Conservation (phyloP, 768 basidiomycete genomes). For the Daedaleopsis sinensis region DNA sequence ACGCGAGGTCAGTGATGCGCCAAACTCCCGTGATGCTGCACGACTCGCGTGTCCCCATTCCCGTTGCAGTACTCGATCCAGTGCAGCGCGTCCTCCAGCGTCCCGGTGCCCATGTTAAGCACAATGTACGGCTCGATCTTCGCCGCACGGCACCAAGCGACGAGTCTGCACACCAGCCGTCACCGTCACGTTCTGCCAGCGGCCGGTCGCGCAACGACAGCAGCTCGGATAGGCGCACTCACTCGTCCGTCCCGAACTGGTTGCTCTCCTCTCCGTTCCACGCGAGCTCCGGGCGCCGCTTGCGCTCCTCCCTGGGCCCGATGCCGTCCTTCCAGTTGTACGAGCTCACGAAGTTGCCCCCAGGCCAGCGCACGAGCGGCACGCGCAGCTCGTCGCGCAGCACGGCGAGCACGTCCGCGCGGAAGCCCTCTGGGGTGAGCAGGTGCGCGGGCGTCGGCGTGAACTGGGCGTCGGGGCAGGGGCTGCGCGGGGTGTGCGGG, state of each 20-base stretch:
- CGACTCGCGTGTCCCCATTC: constrained; percentile 36
- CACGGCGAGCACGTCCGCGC: constrained; percentile 26
- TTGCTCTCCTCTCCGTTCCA: constrained; percentile 65
- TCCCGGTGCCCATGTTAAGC: constrained; percentile 67
- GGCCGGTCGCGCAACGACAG: neutral
- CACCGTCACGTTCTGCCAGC: neutral
- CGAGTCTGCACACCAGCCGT: constrained; percentile 43
- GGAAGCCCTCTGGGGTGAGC: constrained; percentile 27
- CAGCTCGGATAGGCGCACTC: neutral
- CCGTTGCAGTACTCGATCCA: constrained; percentile 71
- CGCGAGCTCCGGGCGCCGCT: constrained; percentile 59
- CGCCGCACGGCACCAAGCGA: constrained; percentile 53
- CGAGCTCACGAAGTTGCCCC: constrained; percentile 30
- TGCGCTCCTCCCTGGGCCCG: constrained; percentile 51
- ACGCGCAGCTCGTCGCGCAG: constrained; percentile 25
- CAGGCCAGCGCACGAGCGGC: constrained; percentile 28
- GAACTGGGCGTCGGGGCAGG: constrained; percentile 27
- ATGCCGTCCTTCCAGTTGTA: constrained; percentile 49
- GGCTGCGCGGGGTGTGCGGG: constrained; percentile 26
- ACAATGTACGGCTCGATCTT: constrained; percentile 62
- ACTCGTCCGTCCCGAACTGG: constrained; percentile 55
- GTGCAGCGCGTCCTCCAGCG: constrained; percentile 58
- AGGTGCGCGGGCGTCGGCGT: constrained; percentile 21
- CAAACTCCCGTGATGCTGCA: neutral
- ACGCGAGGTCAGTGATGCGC: neutral